phyloP scores from a whole-genome alignment of 345 rosid genomes.

The Populus simonii region DNA sequence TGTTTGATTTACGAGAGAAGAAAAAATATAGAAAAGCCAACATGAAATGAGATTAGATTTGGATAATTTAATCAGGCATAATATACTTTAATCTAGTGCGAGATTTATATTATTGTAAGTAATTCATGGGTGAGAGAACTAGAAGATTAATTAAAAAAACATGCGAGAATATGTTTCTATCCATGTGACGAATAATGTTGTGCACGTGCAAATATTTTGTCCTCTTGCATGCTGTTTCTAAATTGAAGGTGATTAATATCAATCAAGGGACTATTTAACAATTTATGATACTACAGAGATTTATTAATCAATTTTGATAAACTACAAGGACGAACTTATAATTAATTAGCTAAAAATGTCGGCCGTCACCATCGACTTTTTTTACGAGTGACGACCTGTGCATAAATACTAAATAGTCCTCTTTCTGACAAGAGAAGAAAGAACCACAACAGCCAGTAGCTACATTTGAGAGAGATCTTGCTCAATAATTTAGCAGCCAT shows the following conservation, averaged over 20 bases:
- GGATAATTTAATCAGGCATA: too few species aligned
- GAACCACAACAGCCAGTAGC: not conserved
- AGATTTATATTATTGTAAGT: too few species aligned
- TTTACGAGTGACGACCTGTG: not conserved
- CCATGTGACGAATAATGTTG: too few species aligned
- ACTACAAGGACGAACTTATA: not conserved
- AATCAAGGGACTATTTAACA: not conserved
- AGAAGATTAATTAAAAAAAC: too few species aligned
- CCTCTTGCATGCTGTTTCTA: not conserved
- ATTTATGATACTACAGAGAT: not conserved
- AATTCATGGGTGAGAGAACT: too few species aligned
- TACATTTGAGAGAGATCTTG: not conserved
- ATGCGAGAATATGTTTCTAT: too few species aligned
- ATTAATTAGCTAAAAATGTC: not conserved
- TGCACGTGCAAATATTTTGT: too few species aligned
- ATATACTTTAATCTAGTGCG: too few species aligned
- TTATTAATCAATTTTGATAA: not conserved
- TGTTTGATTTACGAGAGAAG: too few species aligned
- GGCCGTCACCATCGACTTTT: not conserved
- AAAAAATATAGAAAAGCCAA: too few species aligned
- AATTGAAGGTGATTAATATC: not conserved
- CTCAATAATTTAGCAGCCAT: not conserved
- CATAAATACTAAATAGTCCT: not conserved
- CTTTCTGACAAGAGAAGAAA: too few species aligned
- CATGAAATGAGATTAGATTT: too few species aligned